Conservation (phyloP, 1,139 yeast species). For the Geotrichum klebahnii region DNA sequence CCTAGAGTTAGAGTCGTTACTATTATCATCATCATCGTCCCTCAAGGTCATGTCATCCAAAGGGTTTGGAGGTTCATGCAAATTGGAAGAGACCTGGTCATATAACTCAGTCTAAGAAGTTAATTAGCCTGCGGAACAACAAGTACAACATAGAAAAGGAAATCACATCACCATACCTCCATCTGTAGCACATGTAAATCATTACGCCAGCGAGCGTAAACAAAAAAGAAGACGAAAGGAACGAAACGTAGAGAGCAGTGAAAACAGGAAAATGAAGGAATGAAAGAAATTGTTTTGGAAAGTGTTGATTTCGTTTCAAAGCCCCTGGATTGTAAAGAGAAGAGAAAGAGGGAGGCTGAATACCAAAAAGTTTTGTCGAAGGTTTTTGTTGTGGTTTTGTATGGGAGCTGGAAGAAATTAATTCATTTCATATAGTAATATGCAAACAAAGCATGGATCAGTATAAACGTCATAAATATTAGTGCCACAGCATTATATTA, state of each 20-base stretch:
- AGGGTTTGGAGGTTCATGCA: not conserved
- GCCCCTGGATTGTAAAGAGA: not conserved
- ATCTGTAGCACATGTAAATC: not conserved
- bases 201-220: conserved; percentile 1
- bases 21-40: not conserved
- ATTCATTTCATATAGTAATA: too few relatives aligned
- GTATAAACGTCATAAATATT: too few relatives aligned
- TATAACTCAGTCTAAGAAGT: not conserved
- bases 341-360: not conserved
- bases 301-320: not conserved
- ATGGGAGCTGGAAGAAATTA: not conserved
- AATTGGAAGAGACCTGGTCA: not conserved
- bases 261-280: not conserved
- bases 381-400: not conserved
- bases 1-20: not conserved
- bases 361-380: not conserved
- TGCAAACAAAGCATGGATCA: too few relatives aligned
- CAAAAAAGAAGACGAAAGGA: too few relatives aligned
- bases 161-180: conserved; percentile 1
- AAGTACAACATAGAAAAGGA: too few relatives aligned
- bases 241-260: not conserved
- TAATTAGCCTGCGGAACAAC: too few relatives aligned
- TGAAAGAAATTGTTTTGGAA: not conserved
- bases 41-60: not conserved
- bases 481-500: too few relatives aligned